Conservation (phyloP, 2,329 filamentous ascomycete genomes). For the Rutstroemia sp. region DNA sequence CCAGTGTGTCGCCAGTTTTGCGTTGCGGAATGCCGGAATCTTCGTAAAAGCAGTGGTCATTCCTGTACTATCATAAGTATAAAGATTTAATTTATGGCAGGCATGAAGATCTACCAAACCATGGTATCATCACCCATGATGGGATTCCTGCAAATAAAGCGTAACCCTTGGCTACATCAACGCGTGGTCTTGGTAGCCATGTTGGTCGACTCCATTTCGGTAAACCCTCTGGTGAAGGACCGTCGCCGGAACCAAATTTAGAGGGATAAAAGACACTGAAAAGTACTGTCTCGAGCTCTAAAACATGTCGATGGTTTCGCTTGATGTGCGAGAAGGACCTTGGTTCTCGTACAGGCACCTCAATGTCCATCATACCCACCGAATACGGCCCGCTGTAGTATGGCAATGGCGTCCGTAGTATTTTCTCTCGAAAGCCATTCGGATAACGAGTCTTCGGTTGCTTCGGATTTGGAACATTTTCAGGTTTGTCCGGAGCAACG, state of each 20-base stretch:
- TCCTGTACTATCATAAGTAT: neutral
- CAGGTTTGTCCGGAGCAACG: neutral
- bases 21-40: conserved; percentile 55
- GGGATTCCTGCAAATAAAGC: conserved; percentile 51
- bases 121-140: conserved; percentile 40
- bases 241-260: conserved; percentile 35
- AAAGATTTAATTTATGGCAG: neutral
- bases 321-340: conserved; percentile 43
- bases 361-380: conserved; percentile 46
- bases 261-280: conserved; percentile 61
- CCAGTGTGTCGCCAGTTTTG: conserved; percentile 48
- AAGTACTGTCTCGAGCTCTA: conserved; percentile 52
- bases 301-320: conserved; percentile 37
- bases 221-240: conserved; percentile 32
- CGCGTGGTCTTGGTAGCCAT: conserved; percentile 53
- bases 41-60: conserved; percentile 57
- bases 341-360: conserved; percentile 41
- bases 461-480: conserved; percentile 6
- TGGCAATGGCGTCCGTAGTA: conserved; percentile 38
- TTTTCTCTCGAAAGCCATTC: conserved; percentile 38
- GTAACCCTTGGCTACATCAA: conserved; percentile 51
- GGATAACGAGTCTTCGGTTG: conserved; percentile 39
- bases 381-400: conserved; percentile 45
- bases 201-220: conserved; percentile 46
- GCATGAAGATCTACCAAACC: neutral